Evolutionary conservation across 305 asterid genomes (phyloP), one percentile per base, ranked within the genome.

Genomic region (Solanum chacoense): DNA sequence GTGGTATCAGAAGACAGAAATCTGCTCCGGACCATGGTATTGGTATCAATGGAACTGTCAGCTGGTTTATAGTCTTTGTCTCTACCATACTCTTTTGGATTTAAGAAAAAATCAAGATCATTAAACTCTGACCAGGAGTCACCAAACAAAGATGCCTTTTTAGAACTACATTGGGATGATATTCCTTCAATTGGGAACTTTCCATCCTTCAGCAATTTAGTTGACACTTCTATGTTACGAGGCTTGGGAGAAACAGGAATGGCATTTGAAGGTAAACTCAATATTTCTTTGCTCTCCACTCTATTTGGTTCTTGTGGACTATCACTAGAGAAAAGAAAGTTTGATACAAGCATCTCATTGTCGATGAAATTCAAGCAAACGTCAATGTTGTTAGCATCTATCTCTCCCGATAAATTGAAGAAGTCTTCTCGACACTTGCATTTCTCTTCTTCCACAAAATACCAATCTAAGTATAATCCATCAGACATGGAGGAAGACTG

Each of bases 401-500:
- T 93, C 81, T 94, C 97, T 92, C 91, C 91, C 85, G 88, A 78
- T 90, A 92, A 85, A 92, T 91, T 93, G 91, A 92, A 91, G 87
- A 91, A 90, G 88, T 91, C 90, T 91, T 89, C 91, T 73, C 77
- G 90, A 55, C 90, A 89, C 90, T 89, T 91, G 84, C 91, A 88
- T 84, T 89, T 92, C 90, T 91, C 96, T 86, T 92, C 98, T 90
- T 93, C 96, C 74, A 95, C 91, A 87, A 95, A 91, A 94, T 93
- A 90, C 98, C 99, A 97, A 90, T 97, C 99, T 67, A 98, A 95
- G 92, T 98, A 96, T 73, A 98, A 92, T 88, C 93, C 93, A 93
- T 98, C 99, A 85, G 95, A 95, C 87, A 93, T 92, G 91, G 96
- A 94, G 40, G 93, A 92, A 90, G 95, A 89, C 92, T 94, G 96